A percentile compares a stretch with the other conserved stretches of the same genome.
Evolutionary conservation across 441 rosid genomes (phyloP).

Genomic region (Populus tomentosa): DNA sequence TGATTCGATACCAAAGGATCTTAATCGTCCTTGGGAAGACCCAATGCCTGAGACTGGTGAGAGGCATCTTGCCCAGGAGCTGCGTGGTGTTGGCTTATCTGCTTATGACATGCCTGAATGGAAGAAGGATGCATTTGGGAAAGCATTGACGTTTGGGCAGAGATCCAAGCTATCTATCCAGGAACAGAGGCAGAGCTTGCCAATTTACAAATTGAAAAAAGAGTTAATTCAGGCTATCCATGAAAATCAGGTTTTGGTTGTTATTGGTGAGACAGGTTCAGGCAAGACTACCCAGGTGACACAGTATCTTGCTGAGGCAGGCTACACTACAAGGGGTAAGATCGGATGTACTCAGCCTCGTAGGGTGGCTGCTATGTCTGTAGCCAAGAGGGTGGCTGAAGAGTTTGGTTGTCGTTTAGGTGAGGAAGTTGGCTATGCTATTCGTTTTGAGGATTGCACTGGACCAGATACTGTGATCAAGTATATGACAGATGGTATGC

Average conservation of each 20-base stretch:
- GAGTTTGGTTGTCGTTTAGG: slow-evolving; percentile 86
- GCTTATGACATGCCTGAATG: slow-evolving; percentile 92
- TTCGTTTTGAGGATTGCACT: slow-evolving; percentile 85
- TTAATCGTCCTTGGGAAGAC: slow-evolving; percentile 89
- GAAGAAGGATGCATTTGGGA: slow-evolving; percentile 84
- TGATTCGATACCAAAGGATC: slow-evolving; percentile 82
- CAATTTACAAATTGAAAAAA: slow-evolving; percentile 34
- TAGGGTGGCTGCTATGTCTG: slow-evolving; percentile 85
- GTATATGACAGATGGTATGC: slow-evolving; percentile 95
- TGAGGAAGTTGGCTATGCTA: slow-evolving; percentile 82
- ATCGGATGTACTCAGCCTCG: slow-evolving; percentile 94
- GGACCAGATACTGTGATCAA: slow-evolving; percentile 88
- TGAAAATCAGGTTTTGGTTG: slow-evolving; percentile 81
- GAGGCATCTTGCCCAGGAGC: slow-evolving; percentile 90
- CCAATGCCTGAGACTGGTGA: slow-evolving; percentile 94
- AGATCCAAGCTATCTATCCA: slow-evolving; percentile 79
- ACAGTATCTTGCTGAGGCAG: slow-evolving; percentile 82
- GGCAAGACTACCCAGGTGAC: slow-evolving; percentile 88
- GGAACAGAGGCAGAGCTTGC: slow-evolving; percentile 87
- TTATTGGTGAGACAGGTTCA: slow-evolving; percentile 89
- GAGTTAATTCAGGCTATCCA: slow-evolving; percentile 71
- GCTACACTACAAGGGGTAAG: slow-evolving; percentile 74
- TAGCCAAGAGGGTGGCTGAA: slow-evolving; percentile 86
- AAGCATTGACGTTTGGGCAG: slow-evolving; percentile 71
- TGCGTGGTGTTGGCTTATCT: slow-evolving; percentile 77